Base-by-base conservation (phyloP, 2,329 filamentous ascomycete genomes). In the Boeremia lycopersici region DNA sequence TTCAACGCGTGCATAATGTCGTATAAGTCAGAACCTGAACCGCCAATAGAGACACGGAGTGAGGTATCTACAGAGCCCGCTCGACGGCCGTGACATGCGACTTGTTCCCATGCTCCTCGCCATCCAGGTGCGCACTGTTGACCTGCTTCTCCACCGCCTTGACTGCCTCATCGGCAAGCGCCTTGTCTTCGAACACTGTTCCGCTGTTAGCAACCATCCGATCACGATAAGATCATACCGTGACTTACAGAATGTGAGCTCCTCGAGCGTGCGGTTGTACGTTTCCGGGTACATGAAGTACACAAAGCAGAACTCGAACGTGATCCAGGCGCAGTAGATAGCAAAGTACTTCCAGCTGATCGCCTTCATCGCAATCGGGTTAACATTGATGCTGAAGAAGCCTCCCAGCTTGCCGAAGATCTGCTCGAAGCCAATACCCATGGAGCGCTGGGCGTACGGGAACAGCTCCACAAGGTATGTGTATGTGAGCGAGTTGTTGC, bases 401-500 rank as follows among this genome's bases (percentile, higher is more conserved):
- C 73, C 70, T n/a, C 78, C 80, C 3, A 74, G 63, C 46, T 78
- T 72, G 48, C 82, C 82, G 60, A 81, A 84, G 39, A 85, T 76
- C 61, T 85, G 82, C 67, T 83, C 81, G 47, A 83, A 75, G 31
- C 81, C 83, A 54, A 87, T 82, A 71, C 85, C 85, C 53, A 83
- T 83, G 35, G 82, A 80, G 56, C 84, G 79, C 48, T 81, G 77
- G 2, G 81, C 76, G 63, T 82, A 87, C 0, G 84, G 84, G 74
- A 84, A 86, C 0, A 86, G 71, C 58, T 87, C 84, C 19, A 86
- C 75, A 4, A 86, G 76, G 69, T 83, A 86, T 12, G 82, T 87
- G 70, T 87, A 87, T 0, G 84, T 86, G 49, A 89, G 75, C 12
- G 86, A 83, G 65, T 88, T 88, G 69, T 87, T 86, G n/a, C 84